phyloP scores from a whole-genome alignment of 2,329 filamentous ascomycete species.

The Calonectria honghensis region DNA sequence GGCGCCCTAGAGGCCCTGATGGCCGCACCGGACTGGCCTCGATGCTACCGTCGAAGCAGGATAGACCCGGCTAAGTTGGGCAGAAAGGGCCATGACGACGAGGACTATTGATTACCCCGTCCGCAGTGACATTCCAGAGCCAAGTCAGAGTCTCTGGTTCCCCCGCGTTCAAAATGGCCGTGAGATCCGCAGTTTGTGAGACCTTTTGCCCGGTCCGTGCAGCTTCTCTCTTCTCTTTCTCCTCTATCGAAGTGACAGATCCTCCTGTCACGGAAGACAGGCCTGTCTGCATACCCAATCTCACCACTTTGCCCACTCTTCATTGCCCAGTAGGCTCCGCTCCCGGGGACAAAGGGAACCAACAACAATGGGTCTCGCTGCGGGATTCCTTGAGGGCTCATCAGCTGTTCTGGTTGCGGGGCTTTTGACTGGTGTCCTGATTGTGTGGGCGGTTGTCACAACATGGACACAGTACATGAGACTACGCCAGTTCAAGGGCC shows the following conservation, averaged over 20 bases:
- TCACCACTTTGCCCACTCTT: background rate
- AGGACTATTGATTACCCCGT: conserved; percentile 3
- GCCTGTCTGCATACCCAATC: background rate
- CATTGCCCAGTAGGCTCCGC: background rate
- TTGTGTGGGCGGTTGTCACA: conserved; percentile 45
- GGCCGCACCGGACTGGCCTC: background rate
- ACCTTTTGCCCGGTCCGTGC: conserved; percentile 3
- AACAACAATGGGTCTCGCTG: conserved; percentile 34
- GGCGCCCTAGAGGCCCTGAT: background rate
- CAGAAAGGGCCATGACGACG: background rate
- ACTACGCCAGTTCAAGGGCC: conserved; percentile 64
- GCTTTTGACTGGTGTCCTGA: conserved; percentile 25
- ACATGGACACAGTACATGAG: conserved; percentile 58
- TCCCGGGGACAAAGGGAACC: background rate
- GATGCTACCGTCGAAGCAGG: background rate
- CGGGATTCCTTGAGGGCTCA: conserved; percentile 8
- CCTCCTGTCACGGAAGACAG: background rate
- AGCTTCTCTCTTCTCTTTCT: conserved; percentile 13
- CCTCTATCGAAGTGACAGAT: background rate
- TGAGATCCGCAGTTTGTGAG: background rate
- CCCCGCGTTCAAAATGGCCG: conserved; percentile 20
- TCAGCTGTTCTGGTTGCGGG: conserved; percentile 41
- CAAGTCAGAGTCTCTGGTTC: background rate
- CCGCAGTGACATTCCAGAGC: background rate
- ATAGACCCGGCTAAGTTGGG: background rate